Conservation (phyloP, 2,329 filamentous ascomycete species). For the Aureobasidium sp. region DNA sequence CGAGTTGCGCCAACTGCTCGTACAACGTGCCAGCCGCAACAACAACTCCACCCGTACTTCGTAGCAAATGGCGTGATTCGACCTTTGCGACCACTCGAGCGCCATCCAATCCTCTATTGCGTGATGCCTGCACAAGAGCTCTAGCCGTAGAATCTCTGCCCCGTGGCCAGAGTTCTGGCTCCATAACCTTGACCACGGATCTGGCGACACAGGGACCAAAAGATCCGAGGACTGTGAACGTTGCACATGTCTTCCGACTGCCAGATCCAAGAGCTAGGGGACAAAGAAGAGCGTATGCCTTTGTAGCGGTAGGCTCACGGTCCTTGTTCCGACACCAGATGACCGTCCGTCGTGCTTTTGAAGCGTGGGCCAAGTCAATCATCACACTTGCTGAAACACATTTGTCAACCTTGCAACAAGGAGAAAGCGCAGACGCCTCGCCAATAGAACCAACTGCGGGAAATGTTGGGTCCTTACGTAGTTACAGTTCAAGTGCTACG, state of each 20-base stretch:
- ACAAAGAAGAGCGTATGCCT: conserved; percentile 10
- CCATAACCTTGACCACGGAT: conserved; percentile 9
- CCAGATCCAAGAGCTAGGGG: conserved; percentile 14
- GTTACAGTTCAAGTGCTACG: conserved; percentile 5
- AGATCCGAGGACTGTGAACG: conserved; percentile 6
- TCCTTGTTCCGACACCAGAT: conserved; percentile 2
- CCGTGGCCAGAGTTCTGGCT: not conserved
- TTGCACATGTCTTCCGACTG: conserved; percentile 12
- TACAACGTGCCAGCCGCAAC: conserved; percentile 15
- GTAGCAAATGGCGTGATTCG: not conserved
- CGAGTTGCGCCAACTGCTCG: conserved; percentile 14
- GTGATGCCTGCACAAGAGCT: conserved; percentile 8
- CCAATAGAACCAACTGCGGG: not conserved
- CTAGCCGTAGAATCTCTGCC: conserved; percentile 12
- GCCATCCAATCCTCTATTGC: conserved; percentile 8
- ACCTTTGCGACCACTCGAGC: conserved; percentile 4
- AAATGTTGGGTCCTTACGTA: not conserved
- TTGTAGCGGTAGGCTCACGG: conserved; percentile 8
- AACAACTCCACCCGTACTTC: conserved; percentile 11
- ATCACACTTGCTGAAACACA: not conserved
- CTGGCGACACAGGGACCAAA: not conserved
- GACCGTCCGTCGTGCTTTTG: conserved; percentile 4
- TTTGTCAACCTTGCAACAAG: not conserved
- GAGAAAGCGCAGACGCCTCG: not conserved
- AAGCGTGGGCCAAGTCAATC: conserved; percentile 8